Conservation (phyloP, 1,284 basidiomycete genomes). For the Schizopora paradoxa region DNA sequence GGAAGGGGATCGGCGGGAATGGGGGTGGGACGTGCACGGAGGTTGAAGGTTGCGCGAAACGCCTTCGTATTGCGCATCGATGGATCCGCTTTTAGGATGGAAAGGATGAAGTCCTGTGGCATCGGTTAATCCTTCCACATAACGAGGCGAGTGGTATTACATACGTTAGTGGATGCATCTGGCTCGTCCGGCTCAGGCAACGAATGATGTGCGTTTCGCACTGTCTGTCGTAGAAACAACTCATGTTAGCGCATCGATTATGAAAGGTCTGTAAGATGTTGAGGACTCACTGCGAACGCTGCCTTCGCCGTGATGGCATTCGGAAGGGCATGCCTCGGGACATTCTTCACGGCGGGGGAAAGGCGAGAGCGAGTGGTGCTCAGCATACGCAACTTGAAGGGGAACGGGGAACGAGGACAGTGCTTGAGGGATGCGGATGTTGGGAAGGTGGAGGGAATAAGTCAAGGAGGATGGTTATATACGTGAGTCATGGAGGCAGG, state of each 20-base stretch:
- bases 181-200: slow-evolving; percentile 56
- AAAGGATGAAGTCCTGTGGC: slow-evolving; percentile 90
- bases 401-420: background rate
- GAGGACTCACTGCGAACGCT: slow-evolving; percentile 13
- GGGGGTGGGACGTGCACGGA: slow-evolving; percentile 35
- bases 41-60: slow-evolving; percentile 85
- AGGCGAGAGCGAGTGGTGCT: slow-evolving; percentile 7
- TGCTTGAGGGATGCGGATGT: background rate
- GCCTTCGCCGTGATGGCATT: slow-evolving; percentile 7
- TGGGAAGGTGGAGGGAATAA: background rate
- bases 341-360: slow-evolving; percentile 3
- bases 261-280: background rate
- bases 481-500: slow-evolving; percentile 10
- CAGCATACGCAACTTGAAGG: slow-evolving; percentile 7
- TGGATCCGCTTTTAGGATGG: slow-evolving; percentile 90
- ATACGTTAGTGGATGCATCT: slow-evolving; percentile 46
- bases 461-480: slow-evolving; percentile 4
- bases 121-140: slow-evolving; percentile 3
- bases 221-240: slow-evolving; percentile 7
- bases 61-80: slow-evolving; percentile 86
- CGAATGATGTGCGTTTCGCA: slow-evolving; percentile 2
- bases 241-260: background rate
- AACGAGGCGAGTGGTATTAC: background rate
- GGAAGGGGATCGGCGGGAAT: slow-evolving; percentile 18
- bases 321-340: slow-evolving; percentile 6